Percentiles rank a stretch among this genome's conserved stretches.
phyloP scores from a whole-genome alignment of 441 rosid genomes.

The Kokia cookei region DNA sequence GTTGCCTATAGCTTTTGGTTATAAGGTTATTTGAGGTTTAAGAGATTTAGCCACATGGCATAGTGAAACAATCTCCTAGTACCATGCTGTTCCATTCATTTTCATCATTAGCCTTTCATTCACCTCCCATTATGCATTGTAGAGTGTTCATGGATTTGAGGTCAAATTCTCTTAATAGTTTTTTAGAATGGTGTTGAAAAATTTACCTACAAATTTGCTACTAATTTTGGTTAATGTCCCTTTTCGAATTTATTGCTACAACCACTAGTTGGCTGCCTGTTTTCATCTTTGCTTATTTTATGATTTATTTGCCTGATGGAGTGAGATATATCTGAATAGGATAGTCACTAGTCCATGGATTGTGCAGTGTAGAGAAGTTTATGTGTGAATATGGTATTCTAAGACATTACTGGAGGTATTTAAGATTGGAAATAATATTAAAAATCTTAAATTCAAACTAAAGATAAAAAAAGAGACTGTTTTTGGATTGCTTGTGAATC shows the following conservation, averaged over 20 bases:
- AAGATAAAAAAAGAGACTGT: background rate
- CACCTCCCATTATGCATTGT: background rate
- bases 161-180: background rate
- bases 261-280: background rate
- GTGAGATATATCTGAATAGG: background rate
- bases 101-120: background rate
- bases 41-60: background rate
- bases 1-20: background rate
- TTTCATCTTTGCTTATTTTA: background rate
- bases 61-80: background rate
- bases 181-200: too few species aligned
- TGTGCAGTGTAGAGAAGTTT: background rate
- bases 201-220: background rate
- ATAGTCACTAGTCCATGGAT: background rate
- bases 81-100: background rate
- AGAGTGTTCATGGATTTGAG: background rate
- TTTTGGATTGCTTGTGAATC: background rate
- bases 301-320: background rate
- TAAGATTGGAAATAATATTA: background rate
- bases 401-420: background rate
- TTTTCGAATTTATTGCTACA: background rate
- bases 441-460: background rate
- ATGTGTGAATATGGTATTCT: background rate
- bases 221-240: background rate
- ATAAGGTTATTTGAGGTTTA: background rate